Conservation (phyloP, 2,329 filamentous ascomycete species). For the Sclerotinia borealis region DNA sequence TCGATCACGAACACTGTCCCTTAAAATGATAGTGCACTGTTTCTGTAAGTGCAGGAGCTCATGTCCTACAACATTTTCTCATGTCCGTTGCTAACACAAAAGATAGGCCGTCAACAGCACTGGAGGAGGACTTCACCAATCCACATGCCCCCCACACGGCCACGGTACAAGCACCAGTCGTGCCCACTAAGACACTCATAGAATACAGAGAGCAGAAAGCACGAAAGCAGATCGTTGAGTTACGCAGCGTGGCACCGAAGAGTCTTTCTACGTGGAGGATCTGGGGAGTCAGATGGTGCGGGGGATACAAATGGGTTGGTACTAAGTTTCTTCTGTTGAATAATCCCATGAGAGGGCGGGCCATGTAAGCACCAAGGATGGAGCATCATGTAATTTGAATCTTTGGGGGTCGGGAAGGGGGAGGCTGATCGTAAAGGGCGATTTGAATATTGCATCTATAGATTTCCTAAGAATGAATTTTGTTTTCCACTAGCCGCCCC, state of each 20-base stretch:
- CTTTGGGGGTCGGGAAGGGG: not conserved
- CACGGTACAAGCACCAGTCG: slow-evolving; percentile 38
- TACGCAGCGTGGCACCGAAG: not conserved
- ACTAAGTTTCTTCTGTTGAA: not conserved
- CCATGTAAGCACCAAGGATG: not conserved
- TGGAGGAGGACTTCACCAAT: slow-evolving; percentile 36
- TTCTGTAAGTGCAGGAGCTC: too few species aligned
- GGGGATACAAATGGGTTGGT: not conserved
- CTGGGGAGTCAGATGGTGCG: not conserved
- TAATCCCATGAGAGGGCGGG: not conserved
- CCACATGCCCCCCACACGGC: slow-evolving; percentile 43
- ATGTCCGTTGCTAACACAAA: not conserved
- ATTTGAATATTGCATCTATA: not conserved
- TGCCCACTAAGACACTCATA: slow-evolving; percentile 35
- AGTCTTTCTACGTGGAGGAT: not conserved
- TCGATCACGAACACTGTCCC: too few species aligned
- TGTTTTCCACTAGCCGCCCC: not conserved
- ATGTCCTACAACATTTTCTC: too few species aligned
- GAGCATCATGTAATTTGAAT: too few species aligned
- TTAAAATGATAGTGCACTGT: too few species aligned
- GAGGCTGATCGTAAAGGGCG: not conserved
- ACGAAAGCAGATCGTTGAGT: not conserved
- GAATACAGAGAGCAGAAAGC: slow-evolving; percentile 33
- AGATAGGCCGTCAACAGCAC: not conserved
- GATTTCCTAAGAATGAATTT: not conserved